A percentile compares a stretch with the other conserved stretches of the same genome.
Evolutionary conservation across 2,329 filamentous ascomycete genomes (phyloP).

Genomic region (Rhinocladiella similis): DNA sequence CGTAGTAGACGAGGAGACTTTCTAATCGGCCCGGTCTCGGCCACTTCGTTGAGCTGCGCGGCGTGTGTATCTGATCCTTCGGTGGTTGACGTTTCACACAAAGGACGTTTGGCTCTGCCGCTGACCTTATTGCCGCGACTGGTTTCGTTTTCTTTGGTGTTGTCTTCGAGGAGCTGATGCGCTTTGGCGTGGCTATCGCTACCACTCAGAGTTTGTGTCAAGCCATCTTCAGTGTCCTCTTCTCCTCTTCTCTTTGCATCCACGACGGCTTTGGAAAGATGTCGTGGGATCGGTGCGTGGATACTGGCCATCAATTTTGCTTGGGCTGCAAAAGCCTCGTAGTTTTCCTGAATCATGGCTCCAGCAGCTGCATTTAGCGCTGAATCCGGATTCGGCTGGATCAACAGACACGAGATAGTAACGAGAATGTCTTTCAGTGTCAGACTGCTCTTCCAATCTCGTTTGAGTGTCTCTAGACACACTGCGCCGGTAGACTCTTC

Average conservation of each 20-base stretch:
- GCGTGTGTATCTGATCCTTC: conserved; percentile 30
- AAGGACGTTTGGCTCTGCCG: conserved; percentile 42
- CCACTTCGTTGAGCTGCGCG: not conserved
- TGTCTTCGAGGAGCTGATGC: conserved; percentile 33
- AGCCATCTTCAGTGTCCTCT: conserved; percentile 36
- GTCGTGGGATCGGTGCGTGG: conserved; percentile 55
- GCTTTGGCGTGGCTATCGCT: not conserved
- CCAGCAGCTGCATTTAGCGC: conserved; percentile 64
- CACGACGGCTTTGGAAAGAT: conserved; percentile 45
- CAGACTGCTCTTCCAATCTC: conserved; percentile 60
- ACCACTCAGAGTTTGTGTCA: too few relatives aligned
- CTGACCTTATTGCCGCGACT: conserved; percentile 38
- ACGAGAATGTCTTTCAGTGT: conserved; percentile 60
- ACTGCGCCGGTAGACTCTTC: conserved; percentile 63
- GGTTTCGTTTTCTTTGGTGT: conserved; percentile 51
- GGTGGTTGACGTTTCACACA: conserved; percentile 42
- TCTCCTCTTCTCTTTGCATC: conserved; percentile 59
- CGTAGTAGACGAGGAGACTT: conserved; percentile 40
- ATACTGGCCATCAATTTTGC: conserved; percentile 64
- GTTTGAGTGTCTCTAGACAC: conserved; percentile 65
- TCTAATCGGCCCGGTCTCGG: conserved; percentile 25
- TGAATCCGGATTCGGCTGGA: conserved; percentile 65
- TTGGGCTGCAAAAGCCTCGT: conserved; percentile 56
- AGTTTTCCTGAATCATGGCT: conserved; percentile 59
- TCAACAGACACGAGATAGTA: conserved; percentile 62